These are phyloP conservation scores for Trichoderma gamsii DNA, from an alignment of 495 filamentous ascomycete species.

Conservation along the genomic window DNA sequence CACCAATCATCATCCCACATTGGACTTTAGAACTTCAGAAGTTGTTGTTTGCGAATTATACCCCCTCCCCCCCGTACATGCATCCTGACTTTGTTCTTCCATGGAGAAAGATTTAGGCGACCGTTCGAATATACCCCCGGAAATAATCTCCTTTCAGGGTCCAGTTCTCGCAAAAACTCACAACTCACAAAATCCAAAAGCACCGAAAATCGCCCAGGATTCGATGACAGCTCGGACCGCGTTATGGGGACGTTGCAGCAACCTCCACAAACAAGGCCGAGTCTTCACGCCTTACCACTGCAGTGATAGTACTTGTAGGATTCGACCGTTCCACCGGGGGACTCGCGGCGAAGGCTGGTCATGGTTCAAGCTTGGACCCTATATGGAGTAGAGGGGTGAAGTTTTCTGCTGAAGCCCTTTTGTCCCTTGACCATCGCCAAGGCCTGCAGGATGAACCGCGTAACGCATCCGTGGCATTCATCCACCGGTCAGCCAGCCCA, in stretches of 20 bases:
- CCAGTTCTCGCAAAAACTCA: background rate
- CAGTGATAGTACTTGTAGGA: background rate
- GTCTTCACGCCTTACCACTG: background rate
- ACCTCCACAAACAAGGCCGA: conserved; percentile 10
- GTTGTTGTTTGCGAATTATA: too few relatives aligned
- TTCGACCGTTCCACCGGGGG: background rate
- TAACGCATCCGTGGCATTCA: background rate
- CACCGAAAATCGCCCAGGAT: background rate
- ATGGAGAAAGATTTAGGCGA: background rate
- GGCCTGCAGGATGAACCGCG: background rate
- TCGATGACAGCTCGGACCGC: conserved; percentile 4
- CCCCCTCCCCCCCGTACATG: background rate
- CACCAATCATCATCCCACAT: too few relatives aligned
- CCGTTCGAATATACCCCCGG: background rate
- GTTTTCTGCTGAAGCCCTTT: background rate
- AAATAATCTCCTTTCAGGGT: conserved; percentile 4
- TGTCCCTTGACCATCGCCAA: background rate
- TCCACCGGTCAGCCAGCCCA: background rate
- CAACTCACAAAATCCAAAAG: background rate
- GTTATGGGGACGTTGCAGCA: conserved; percentile 1
- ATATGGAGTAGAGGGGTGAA: background rate
- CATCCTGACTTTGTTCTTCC: background rate
- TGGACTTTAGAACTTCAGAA: too few relatives aligned
- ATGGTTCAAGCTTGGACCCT: background rate
- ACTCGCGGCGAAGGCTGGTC: background rate